Evolutionary conservation across 306 rosid species (phyloP), one percentile per base, ranked within the genome.

Genomic region (Coriaria nepalensis): DNA sequence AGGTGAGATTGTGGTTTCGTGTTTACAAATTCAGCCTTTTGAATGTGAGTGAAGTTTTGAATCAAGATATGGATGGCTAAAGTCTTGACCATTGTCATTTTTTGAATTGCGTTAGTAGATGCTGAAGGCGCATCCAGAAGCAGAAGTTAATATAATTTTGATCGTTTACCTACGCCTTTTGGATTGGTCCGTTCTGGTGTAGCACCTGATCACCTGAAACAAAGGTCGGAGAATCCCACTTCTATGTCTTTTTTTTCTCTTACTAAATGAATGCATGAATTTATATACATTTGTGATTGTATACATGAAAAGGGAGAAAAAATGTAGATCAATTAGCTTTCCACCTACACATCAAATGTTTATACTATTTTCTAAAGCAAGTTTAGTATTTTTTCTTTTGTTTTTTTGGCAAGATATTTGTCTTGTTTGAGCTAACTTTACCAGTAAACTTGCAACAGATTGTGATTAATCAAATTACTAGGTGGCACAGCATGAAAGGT

Each of bases 191-290:
- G 92, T 47, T 85, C 85, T 1, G 95, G 94, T 58, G 95, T 85
- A 40, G 98, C 98, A 6, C 98, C 95, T 10, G 95, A 90, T 75
- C 95, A 90, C 60, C 94, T 35, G 98, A 90, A 75, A 90, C 95
- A 8, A 90, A 90, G 94, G 95, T 90, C 41, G 29, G 41, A 42
- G 10, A 49, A 10, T 15, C 61, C 2, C 35, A n/a, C 7, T 35
- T 47, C 15, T 7, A 35, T 39, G 8, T n/a, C 10, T 37, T 5
- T 35, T 46, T 57, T 15, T 57, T 47, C 59, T 53, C 9, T 5
- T 20, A 20, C 29, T 20, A 20, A 20, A 20, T n/a, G n/a, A n/a
- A n/a, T n/a, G n/a, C n/a, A n/a, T n/a, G n/a, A n/a, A n/a, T n/a
- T n/a, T n/a, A n/a, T n/a, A n/a, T n/a, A n/a, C n/a, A n/a, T n/a